Percentiles rank a stretch among this genome's conserved stretches.
Conservation (phyloP, 139 green algal genomes). For the Ulvella scutata region DNA sequence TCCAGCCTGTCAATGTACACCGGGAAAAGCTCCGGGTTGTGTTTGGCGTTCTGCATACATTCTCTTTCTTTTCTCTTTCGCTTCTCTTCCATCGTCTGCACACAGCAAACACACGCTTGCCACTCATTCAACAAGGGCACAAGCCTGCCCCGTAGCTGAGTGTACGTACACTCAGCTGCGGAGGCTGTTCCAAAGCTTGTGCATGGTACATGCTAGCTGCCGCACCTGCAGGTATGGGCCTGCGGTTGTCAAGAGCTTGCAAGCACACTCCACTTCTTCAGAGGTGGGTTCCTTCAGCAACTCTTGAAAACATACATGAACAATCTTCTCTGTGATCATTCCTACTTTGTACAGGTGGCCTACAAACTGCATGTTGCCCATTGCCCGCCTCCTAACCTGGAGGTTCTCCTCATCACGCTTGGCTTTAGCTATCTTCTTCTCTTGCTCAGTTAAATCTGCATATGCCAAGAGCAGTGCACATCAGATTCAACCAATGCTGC, state of each 20-base stretch:
- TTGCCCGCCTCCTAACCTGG: conserved; percentile 58
- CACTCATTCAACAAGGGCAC: not conserved
- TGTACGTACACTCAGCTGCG: not conserved
- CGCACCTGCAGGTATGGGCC: conserved; percentile 36
- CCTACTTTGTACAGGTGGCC: conserved; percentile 59
- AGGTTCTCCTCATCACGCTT: conserved; percentile 34
- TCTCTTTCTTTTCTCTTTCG: too few species aligned
- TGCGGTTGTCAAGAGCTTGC: conserved; percentile 84
- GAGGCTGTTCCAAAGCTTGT: not conserved
- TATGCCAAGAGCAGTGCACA: too few species aligned
- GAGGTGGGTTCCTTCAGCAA: conserved; percentile 33
- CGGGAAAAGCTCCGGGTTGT: conserved; percentile 40
- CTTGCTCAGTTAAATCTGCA: conserved; percentile 11
- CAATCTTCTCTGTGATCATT: conserved; percentile 94
- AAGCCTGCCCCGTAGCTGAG: not conserved
- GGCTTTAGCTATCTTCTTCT: conserved; percentile 18
- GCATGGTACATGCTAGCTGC: not conserved
- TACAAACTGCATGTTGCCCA: conserved; percentile 98
- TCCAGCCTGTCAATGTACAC: conserved; percentile 73
- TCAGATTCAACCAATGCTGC: too few species aligned
- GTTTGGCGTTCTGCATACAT: not conserved
- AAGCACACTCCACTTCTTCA: conserved; percentile 93
- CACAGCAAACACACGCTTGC: too few species aligned
- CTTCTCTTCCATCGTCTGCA: too few species aligned
- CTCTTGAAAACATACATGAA: conserved; percentile 76